Evolutionary conservation across 768 basidiomycete genomes (phyloP), one percentile per base, ranked within the genome.

Genomic region (Chlorophyllum brunneum): DNA sequence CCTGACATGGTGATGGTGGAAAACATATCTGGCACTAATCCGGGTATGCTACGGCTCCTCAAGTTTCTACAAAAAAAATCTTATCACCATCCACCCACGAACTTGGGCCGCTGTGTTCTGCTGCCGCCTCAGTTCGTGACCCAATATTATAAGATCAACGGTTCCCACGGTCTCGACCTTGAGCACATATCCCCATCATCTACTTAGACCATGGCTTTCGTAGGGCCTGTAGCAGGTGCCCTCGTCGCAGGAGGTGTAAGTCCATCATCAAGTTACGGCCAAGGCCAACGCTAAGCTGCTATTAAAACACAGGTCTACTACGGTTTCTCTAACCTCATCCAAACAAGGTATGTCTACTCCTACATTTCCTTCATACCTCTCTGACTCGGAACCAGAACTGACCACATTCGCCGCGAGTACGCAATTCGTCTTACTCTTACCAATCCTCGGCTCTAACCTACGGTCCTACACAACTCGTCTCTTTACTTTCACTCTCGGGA

Each of bases 181-280:
- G n/a, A n/a, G n/a, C n/a, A n/a, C n/a, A n/a, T n/a, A n/a, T n/a
- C n/a, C n/a, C n/a, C 16, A 38, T 9, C 24, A 2, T 24, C 23
- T 30, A 44, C 34, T 27, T 20, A 29, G 39, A 50, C 47, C 59
- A 84, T 85, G 83, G 82, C 83, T 47, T 72, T 80, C 64, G 61
- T 80, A 47, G 83, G 85, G 23, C 81, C 84, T n/a, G 64, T 85
- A n/a, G 83, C 85, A 30, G 85, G 85, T 23, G 83, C 82, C 29
- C 70, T 87, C 51, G 76, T 80, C 45, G 85, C 83, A 30, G 83
- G 85, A 48, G 85, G 85, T 56, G 85, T 82, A 65, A 61, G 77
- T 69, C 53, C 33, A 42, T 5, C 24, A 41, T 16, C n/a, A 31
- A 13, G 22, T 2, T 3, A 3, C 38, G 18, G 23, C 38, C 23